Percentiles rank a stretch among this genome's conserved stretches.
phyloP scores from a whole-genome alignment of 768 basidiomycete genomes.

The Kwoniella dejecticola region DNA sequence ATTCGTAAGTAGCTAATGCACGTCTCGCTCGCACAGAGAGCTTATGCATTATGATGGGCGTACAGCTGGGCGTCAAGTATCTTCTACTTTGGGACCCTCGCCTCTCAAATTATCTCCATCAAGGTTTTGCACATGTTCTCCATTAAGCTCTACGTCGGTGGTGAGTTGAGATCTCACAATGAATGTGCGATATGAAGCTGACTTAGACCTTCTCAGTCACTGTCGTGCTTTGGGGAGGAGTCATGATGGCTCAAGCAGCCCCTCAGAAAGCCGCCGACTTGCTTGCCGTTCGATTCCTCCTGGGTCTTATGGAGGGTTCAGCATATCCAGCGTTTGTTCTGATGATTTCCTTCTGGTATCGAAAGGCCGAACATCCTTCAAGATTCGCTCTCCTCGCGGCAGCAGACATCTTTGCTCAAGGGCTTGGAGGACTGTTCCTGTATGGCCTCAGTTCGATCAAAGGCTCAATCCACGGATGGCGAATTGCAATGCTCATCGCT shows the following conservation, averaged over 20 bases:
- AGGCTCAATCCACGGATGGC: slow-evolving; percentile 26
- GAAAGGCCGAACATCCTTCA: slow-evolving; percentile 38
- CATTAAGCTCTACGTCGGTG: slow-evolving; percentile 14
- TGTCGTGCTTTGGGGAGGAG: slow-evolving; percentile 16
- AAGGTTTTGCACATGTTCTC: slow-evolving; percentile 19
- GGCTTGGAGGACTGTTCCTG: slow-evolving; percentile 28
- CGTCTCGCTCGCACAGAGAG: too few species aligned
- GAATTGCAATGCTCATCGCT: slow-evolving; percentile 33
- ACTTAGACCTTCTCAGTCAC: background rate
- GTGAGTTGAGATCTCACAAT: background rate
- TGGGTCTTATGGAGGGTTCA: slow-evolving; percentile 13
- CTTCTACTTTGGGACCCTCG: slow-evolving; percentile 22
- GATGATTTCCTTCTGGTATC: slow-evolving; percentile 25
- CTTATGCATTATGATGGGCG: too few species aligned
- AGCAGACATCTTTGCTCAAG: slow-evolving; percentile 32
- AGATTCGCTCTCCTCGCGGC: slow-evolving; percentile 34
- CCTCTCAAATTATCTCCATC: slow-evolving; percentile 13
- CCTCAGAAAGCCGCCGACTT: slow-evolving; percentile 11
- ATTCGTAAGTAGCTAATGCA: background rate
- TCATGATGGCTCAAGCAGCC: slow-evolving; percentile 22
- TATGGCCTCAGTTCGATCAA: slow-evolving; percentile 18
- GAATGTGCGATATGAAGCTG: background rate
- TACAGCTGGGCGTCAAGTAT: slow-evolving; percentile 22
- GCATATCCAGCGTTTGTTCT: slow-evolving; percentile 19
- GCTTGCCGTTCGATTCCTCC: slow-evolving; percentile 7